These are phyloP conservation scores for Neurospora sp. DNA, from an alignment of 495 filamentous ascomycete genomes.

Conservation along the genomic window DNA sequence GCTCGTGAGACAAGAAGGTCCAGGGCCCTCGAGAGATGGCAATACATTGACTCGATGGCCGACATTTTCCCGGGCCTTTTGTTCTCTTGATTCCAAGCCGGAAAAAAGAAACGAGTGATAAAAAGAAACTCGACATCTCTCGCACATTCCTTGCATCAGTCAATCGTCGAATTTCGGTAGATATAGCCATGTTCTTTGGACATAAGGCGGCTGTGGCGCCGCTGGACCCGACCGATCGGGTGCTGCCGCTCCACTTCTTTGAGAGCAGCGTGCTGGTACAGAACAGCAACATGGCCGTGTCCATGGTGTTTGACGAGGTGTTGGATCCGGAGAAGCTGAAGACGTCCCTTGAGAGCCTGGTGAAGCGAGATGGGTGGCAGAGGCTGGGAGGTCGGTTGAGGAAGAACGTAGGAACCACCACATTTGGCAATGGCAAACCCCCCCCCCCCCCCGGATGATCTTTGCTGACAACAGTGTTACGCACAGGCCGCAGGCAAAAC, in stretches of 20 bases:
- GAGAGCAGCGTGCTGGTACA: constrained; percentile 28
- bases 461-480: neutral
- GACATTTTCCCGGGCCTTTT: neutral
- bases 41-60: neutral
- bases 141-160: neutral
- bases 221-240: constrained; percentile 22
- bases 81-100: neutral
- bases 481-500: constrained; percentile 21
- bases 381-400: constrained; percentile 32
- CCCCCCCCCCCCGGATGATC: neutral
- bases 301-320: constrained; percentile 38
- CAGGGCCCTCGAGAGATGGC: neutral
- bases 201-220: constrained; percentile 4
- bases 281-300: constrained; percentile 26
- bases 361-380: constrained; percentile 28
- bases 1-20: neutral
- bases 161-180: neutral
- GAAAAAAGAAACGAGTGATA: neutral
- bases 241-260: constrained; percentile 28
- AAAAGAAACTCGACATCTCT: neutral
- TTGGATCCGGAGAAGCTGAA: constrained; percentile 31
- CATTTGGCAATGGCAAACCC: neutral
- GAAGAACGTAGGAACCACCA: constrained; percentile 18
- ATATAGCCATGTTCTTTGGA: constrained; percentile 9
- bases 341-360: constrained; percentile 20